Percentiles rank a stretch among this genome's conserved stretches.
phyloP scores from a whole-genome alignment of 164 flowering plant species.

The Liriodendron chinense region DNA sequence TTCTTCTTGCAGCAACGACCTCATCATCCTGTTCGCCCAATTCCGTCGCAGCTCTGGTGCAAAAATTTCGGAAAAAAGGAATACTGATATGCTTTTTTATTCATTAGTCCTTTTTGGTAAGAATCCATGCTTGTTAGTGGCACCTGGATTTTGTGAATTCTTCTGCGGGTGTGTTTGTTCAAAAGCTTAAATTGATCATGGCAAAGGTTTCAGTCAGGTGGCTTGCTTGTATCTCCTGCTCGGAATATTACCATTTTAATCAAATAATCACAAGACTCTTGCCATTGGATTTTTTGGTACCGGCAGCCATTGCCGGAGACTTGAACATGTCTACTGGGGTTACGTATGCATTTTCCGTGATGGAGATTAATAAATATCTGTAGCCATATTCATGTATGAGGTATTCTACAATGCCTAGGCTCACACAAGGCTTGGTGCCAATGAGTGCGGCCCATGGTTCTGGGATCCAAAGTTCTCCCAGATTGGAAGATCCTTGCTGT shows the following conservation, averaged over 20 bases:
- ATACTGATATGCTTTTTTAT: constrained; percentile 28
- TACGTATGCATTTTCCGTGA: neutral
- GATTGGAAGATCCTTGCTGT: too few species aligned
- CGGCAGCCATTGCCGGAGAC: neutral
- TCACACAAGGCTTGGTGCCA: neutral
- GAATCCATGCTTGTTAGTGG: neutral
- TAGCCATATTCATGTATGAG: neutral
- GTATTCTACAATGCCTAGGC: neutral
- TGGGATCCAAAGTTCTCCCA: too few species aligned
- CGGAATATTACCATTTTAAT: too few species aligned
- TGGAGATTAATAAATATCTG: neutral
- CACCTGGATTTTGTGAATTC: neutral
- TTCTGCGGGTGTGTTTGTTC: neutral
- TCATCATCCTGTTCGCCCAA: constrained; percentile 80
- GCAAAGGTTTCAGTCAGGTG: neutral
- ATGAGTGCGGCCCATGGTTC: too few species aligned
- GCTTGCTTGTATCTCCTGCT: too few species aligned
- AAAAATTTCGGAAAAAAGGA: constrained; percentile 90
- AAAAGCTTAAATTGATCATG: neutral
- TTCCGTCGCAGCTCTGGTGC: constrained; percentile 97
- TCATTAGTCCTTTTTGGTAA: neutral
- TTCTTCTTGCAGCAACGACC: constrained; percentile 79
- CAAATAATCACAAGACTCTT: neutral
- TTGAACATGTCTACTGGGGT: neutral
- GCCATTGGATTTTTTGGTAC: neutral